Conservation (phyloP, 2,329 filamentous ascomycete genomes). For the Blastomyces gilchristii region DNA sequence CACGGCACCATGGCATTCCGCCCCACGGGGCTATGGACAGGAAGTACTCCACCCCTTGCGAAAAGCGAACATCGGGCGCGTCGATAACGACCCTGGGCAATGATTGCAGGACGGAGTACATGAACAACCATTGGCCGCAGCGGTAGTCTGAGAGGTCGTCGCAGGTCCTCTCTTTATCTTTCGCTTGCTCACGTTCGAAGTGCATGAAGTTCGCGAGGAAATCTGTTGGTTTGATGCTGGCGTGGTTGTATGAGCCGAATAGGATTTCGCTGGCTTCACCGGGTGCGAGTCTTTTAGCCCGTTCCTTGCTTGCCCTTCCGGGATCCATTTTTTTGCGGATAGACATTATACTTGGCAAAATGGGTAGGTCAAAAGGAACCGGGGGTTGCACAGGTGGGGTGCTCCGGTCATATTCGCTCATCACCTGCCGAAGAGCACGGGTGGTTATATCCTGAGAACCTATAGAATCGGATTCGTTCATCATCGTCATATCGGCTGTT, state of each 20-base stretch:
- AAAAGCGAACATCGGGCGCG: slow-evolving; percentile 36
- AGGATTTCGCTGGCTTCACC: slow-evolving; percentile 68
- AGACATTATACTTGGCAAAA: slow-evolving; percentile 58
- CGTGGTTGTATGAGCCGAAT: slow-evolving; percentile 71
- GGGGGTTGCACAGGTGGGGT: slow-evolving; percentile 83
- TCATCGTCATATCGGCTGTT: slow-evolving; percentile 56
- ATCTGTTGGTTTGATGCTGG: slow-evolving; percentile 46
- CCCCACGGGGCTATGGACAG: slow-evolving; percentile 41
- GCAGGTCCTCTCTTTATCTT: slow-evolving; percentile 37
- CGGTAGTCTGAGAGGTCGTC: slow-evolving; percentile 39
- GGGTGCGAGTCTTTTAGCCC: slow-evolving; percentile 61
- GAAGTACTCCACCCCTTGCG: slow-evolving; percentile 41
- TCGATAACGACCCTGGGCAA: slow-evolving; percentile 42
- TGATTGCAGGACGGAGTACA: slow-evolving; percentile 42
- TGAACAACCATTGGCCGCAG: slow-evolving; percentile 44
- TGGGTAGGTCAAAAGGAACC: slow-evolving; percentile 79
- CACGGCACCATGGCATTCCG: slow-evolving; percentile 40
- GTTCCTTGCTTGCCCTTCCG: slow-evolving; percentile 63
- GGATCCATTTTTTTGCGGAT: slow-evolving; percentile 56
- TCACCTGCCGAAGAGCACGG: slow-evolving; percentile 63
- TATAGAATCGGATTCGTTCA: slow-evolving; percentile 40
- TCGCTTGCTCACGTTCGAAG: slow-evolving; percentile 36
- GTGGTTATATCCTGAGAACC: slow-evolving; percentile 49
- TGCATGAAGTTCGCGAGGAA: slow-evolving; percentile 41
- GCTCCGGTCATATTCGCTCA: slow-evolving; percentile 81